Evolutionary conservation across 2,329 filamentous ascomycete species (phyloP).

Genomic region (Bipolaris gigantea): DNA sequence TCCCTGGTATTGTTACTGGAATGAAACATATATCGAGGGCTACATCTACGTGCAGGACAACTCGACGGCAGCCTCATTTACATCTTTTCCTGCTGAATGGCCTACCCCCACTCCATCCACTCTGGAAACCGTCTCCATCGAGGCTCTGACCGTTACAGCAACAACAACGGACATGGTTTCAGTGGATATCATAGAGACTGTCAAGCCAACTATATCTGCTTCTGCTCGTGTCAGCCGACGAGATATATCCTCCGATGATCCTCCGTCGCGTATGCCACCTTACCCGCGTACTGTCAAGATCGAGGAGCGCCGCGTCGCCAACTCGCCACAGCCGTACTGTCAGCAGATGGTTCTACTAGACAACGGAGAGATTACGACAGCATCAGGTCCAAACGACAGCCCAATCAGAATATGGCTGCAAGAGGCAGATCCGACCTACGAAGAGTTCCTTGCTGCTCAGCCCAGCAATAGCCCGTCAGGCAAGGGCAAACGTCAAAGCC

Average conservation of each 20-base stretch:
- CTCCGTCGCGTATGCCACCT: slow-evolving; percentile 29
- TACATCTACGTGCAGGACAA: slow-evolving; percentile 66
- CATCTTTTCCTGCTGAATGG: slow-evolving; percentile 29
- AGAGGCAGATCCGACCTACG: slow-evolving; percentile 45
- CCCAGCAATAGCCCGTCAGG: slow-evolving; percentile 10
- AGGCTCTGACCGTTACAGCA: slow-evolving; percentile 12
- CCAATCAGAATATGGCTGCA: slow-evolving; percentile 45
- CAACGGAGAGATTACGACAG: slow-evolving; percentile 51
- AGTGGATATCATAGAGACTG: slow-evolving; percentile 13
- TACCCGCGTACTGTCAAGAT: slow-evolving; percentile 66
- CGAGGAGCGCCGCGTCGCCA: slow-evolving; percentile 62
- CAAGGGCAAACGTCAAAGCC: slow-evolving; percentile 18
- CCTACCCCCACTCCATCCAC: slow-evolving; percentile 21
- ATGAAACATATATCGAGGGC: slow-evolving; percentile 65
- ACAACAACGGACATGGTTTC: slow-evolving; percentile 5
- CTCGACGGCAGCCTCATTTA: slow-evolving; percentile 44
- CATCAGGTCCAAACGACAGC: slow-evolving; percentile 37
- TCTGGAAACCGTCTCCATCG: slow-evolving; percentile 14
- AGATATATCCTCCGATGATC: slow-evolving; percentile 22
- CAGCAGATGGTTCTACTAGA: slow-evolving; percentile 64
- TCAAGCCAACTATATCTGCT: slow-evolving; percentile 8
- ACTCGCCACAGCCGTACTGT: slow-evolving; percentile 60
- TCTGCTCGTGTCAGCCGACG: slow-evolving; percentile 8
- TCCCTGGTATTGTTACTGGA: slow-evolving; percentile 73
- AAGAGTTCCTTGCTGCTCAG: slow-evolving; percentile 28